Conservation (phyloP, 2,329 filamentous ascomycete genomes). For the Bertia moriformis region DNA sequence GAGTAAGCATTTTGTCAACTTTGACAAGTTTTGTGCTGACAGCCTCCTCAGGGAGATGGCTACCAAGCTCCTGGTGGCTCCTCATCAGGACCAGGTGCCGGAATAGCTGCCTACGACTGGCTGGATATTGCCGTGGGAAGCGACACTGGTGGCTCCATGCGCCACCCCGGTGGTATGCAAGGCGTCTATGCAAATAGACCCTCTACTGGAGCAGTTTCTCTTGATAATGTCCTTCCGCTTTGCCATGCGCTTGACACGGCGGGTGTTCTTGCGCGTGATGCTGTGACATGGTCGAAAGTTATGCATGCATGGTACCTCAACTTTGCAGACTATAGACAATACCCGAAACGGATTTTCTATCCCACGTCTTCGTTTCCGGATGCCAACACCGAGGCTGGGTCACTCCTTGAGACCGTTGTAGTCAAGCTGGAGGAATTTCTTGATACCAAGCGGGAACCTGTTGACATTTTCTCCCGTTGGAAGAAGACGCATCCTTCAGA, state of each 20-base stretch:
- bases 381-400: too few species aligned
- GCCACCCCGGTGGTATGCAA: constrained; percentile 24
- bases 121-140: constrained; percentile 25
- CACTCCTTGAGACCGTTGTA: too few species aligned
- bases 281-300: not conserved
- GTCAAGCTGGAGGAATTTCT: too few species aligned
- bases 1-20: too few species aligned
- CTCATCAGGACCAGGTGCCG: constrained; percentile 22
- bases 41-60: constrained; percentile 15
- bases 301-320: not conserved
- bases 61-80: constrained; percentile 27
- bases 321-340: too few species aligned
- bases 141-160: constrained; percentile 29
- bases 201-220: constrained; percentile 19
- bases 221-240: constrained; percentile 26
- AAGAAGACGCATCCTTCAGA: too few species aligned
- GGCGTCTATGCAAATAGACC: constrained; percentile 30
- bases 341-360: too few species aligned
- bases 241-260: constrained; percentile 25
- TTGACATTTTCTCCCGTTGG: too few species aligned
- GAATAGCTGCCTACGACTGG: constrained; percentile 25
- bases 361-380: too few species aligned
- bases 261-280: constrained; percentile 22
- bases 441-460: too few species aligned
- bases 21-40: too few species aligned